Conservation (phyloP, 2,329 filamentous ascomycete species). For the Fusarium albidum region DNA sequence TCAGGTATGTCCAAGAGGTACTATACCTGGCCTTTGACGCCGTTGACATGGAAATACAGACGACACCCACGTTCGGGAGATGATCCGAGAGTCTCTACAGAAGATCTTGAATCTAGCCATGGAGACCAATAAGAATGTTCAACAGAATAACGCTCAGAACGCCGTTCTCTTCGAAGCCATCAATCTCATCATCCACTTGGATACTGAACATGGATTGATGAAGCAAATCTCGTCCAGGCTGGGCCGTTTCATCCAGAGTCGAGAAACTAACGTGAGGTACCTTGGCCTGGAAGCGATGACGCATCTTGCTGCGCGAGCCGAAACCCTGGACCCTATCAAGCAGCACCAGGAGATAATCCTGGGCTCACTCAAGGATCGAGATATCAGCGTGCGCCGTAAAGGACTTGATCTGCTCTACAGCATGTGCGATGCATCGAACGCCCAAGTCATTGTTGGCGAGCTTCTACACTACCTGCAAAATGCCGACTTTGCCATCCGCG, state of each 20-base stretch:
- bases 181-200: conserved; percentile 96
- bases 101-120: conserved; percentile 90
- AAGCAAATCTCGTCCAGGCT: conserved; percentile 91
- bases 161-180: conserved; percentile 98
- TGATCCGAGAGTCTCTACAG: conserved; percentile 91
- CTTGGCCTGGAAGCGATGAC: conserved; percentile 98
- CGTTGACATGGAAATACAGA: conserved; percentile 60
- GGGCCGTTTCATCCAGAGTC: conserved; percentile 94
- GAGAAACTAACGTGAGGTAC: conserved; percentile 97
- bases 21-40: background rate
- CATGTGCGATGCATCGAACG: conserved; percentile 98
- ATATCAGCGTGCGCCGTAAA: conserved; percentile 96
- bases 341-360: conserved; percentile 97
- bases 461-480: conserved; percentile 94
- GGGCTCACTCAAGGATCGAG: conserved; percentile 90
- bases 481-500: conserved; percentile 95
- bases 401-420: conserved; percentile 96
- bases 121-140: conserved; percentile 96
- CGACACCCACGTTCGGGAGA: conserved; percentile 87
- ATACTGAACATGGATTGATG: conserved; percentile 94
- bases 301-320: conserved; percentile 90
- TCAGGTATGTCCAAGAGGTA: conserved; percentile 68
- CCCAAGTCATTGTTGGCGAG: conserved; percentile 91
- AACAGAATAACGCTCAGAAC: conserved; percentile 99
- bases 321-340: conserved; percentile 96